Percentiles rank a stretch among this genome's conserved stretches.
These are phyloP conservation scores for Candida tallmaniae DNA, from an alignment of 805 yeast species.

Conservation along the genomic window DNA sequence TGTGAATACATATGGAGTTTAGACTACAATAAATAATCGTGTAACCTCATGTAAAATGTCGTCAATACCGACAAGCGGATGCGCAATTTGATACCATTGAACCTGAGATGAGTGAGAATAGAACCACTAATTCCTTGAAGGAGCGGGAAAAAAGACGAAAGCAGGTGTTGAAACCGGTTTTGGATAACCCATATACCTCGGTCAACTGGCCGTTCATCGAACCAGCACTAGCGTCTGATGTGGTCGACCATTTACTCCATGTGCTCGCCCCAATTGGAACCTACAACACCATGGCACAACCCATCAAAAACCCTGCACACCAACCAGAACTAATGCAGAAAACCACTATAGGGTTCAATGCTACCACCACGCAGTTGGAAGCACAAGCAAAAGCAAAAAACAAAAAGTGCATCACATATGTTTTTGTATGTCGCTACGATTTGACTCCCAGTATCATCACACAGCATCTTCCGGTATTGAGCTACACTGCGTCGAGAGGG, in stretches of 20 bases:
- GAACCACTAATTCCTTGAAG: conserved; percentile 34
- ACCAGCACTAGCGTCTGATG: conserved; percentile 29
- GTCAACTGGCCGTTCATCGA: conserved; percentile 41
- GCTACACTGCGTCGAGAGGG: conserved; percentile 40
- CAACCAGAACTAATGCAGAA: conserved; percentile 20
- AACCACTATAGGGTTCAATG: conserved; percentile 50
- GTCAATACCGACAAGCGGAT: neutral
- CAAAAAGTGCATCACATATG: conserved; percentile 23
- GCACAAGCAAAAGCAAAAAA: conserved; percentile 26
- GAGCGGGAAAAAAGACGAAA: conserved; percentile 46
- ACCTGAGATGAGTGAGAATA: neutral
- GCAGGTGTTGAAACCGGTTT: conserved; percentile 59
- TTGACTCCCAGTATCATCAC: conserved; percentile 46
- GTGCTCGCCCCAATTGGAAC: conserved; percentile 29
- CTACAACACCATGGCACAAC: conserved; percentile 16
- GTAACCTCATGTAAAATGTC: too few relatives aligned
- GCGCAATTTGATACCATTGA: neutral
- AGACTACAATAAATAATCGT: neutral
- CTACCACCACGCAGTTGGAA: conserved; percentile 47
- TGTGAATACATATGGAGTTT: neutral
- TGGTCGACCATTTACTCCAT: conserved; percentile 32
- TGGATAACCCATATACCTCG: conserved; percentile 59
- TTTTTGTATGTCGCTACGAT: conserved; percentile 62
- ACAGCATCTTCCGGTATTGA: conserved; percentile 55
- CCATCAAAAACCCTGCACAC: conserved; percentile 4